Percentiles rank a stretch among this genome's conserved stretches.
phyloP scores from a whole-genome alignment of 306 rosid species.

The Acacia melanoxylon region DNA sequence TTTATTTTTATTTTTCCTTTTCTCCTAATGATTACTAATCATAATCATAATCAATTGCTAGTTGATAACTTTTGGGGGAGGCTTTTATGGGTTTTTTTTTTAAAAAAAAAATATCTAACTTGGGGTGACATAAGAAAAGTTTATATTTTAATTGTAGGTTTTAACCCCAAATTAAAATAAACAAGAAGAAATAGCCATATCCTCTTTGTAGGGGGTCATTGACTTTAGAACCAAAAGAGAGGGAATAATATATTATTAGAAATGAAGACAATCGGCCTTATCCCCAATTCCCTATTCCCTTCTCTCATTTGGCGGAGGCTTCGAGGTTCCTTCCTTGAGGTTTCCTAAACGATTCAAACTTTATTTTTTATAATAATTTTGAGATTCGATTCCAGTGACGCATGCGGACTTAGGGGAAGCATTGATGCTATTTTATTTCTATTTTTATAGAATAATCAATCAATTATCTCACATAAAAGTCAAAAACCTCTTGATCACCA shows the following conservation, averaged over 20 bases:
- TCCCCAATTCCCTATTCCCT: neutral
- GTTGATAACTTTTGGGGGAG: constrained; percentile 26
- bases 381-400: constrained; percentile 36
- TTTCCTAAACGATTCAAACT: constrained; percentile 36
- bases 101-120: neutral
- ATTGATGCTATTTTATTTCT: constrained; percentile 18
- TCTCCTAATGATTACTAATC: neutral
- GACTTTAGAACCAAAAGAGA: constrained; percentile 6
- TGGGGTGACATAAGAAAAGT: constrained; percentile 11
- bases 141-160: neutral
- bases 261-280: constrained; percentile 10
- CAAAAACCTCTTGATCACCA: neutral
- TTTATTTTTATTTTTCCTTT: neutral
- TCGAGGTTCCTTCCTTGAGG: constrained; percentile 35
- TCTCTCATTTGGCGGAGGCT: neutral
- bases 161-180: neutral
- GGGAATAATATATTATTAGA: neutral
- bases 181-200: neutral
- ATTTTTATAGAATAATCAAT: neutral
- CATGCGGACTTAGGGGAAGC: constrained; percentile 27
- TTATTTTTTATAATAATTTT: constrained; percentile 10
- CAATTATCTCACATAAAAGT: neutral
- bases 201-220: constrained; percentile 29
- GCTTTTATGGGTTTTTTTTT: constrained; percentile 22
- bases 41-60: neutral